phyloP scores from a whole-genome alignment of 768 basidiomycete genomes.

The Amanita thiersii region DNA sequence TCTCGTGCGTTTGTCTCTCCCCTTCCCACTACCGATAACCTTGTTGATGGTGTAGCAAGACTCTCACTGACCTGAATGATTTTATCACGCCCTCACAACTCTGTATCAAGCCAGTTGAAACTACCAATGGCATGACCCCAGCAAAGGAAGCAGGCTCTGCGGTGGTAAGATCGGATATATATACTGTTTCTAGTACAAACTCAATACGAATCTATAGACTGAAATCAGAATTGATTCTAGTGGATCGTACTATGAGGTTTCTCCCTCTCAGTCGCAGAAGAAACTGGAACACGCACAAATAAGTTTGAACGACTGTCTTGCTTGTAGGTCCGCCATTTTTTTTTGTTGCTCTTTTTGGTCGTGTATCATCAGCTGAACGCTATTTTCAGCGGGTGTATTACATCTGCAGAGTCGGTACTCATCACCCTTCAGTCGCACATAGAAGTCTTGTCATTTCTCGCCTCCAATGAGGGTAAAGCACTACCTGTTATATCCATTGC shows the following conservation, averaged over 20 bases:
- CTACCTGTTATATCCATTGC: slow-evolving; percentile 80
- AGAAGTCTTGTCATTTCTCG: slow-evolving; percentile 80
- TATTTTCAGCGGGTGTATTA: slow-evolving; percentile 81
- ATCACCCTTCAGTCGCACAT: slow-evolving; percentile 94
- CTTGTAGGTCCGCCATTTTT: slow-evolving; percentile 70
- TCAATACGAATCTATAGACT: slow-evolving; percentile 44
- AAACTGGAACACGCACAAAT: slow-evolving; percentile 93
- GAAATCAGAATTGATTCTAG: slow-evolving; percentile 84
- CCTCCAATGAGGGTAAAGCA: slow-evolving; percentile 38
- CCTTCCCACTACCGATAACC: neutral
- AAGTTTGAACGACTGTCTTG: slow-evolving; percentile 94
- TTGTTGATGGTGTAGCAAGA: slow-evolving; percentile 8
- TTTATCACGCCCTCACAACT: slow-evolving; percentile 95
- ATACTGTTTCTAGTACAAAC: neutral
- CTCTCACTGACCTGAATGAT: slow-evolving; percentile 88
- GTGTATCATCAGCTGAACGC: neutral
- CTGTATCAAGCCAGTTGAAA: slow-evolving; percentile 90
- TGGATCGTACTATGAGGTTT: slow-evolving; percentile 85
- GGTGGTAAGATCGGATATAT: slow-evolving; percentile 19
- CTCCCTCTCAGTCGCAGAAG: slow-evolving; percentile 23
- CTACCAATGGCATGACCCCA: slow-evolving; percentile 23
- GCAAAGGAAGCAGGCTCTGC: slow-evolving; percentile 26
- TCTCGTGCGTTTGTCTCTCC: slow-evolving; percentile 40
- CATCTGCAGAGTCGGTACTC: slow-evolving; percentile 94
- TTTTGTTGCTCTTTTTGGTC: neutral